Conservation (phyloP, 2,329 filamentous ascomycete species). For the Daldinia sp. region DNA sequence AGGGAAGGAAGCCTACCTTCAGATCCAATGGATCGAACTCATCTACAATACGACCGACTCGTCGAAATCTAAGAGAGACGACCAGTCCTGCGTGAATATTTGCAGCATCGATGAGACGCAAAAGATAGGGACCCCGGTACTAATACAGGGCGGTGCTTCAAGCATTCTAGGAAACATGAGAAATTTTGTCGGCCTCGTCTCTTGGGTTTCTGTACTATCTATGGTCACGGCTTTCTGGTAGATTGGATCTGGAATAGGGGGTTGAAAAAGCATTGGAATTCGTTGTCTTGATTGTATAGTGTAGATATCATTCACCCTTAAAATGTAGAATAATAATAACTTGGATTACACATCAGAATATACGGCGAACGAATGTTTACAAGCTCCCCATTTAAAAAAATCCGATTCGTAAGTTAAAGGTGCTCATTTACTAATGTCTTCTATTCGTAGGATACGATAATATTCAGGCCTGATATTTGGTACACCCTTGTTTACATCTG, state of each 20-base stretch:
- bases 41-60: conserved; percentile 57
- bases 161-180: conserved; percentile 32
- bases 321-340: conserved; percentile 5
- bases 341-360: not conserved
- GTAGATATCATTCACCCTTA: not conserved
- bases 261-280: conserved; percentile 3
- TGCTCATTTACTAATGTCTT: not conserved
- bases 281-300: conserved; percentile 2
- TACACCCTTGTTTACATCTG: too few relatives aligned
- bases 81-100: conserved; percentile 40
- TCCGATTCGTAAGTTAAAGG: not conserved
- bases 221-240: conserved; percentile 35
- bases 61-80: conserved; percentile 28
- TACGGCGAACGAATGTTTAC: not conserved
- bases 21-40: conserved; percentile 71
- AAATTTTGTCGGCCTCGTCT: conserved; percentile 31
- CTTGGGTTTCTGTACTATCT: conserved; percentile 39
- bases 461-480: too few relatives aligned
- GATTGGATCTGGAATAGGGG: not conserved
- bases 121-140: conserved; percentile 51
- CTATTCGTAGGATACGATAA: not conserved
- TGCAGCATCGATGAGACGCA: conserved; percentile 50
- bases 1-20: conserved; percentile 59
- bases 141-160: conserved; percentile 44
- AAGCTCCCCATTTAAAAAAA: not conserved